Percentiles rank a stretch among this genome's conserved stretches.
phyloP scores from a whole-genome alignment of 345 rosid species.

The Populus tremula region DNA sequence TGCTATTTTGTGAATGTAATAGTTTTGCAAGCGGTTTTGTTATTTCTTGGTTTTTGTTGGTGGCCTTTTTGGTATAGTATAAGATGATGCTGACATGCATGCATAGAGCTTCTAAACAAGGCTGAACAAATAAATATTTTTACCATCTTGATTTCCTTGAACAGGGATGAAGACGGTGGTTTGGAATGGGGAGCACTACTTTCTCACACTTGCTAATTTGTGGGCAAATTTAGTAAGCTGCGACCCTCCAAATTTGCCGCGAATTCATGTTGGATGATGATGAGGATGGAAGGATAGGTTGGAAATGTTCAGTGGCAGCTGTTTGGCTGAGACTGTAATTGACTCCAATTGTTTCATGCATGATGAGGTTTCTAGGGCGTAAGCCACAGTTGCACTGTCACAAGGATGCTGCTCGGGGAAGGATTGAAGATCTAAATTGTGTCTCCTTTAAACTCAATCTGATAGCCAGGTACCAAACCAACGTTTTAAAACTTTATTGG shows the following conservation, averaged over 20 bases:
- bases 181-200: slow-evolving; percentile 63
- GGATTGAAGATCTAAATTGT: slow-evolving; percentile 5
- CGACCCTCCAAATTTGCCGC: slow-evolving; percentile 56
- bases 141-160: slow-evolving; percentile 12
- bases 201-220: slow-evolving; percentile 64
- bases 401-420: slow-evolving; percentile 1
- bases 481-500: slow-evolving; percentile 1
- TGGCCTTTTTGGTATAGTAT: background rate
- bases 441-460: slow-evolving; percentile 1
- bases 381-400: background rate
- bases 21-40: background rate
- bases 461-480: background rate
- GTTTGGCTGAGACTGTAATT: background rate
- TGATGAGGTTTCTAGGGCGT: slow-evolving; percentile 10
- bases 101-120: background rate
- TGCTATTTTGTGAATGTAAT: background rate
- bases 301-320: background rate
- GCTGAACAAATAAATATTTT: background rate
- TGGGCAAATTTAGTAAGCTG: slow-evolving; percentile 72
- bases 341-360: background rate
- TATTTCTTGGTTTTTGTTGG: background rate
- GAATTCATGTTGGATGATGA: slow-evolving; percentile 20
- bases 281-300: slow-evolving; percentile 1
- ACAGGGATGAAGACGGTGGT: slow-evolving; percentile 57
- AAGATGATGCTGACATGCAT: background rate